Percentiles rank a stretch among this genome's conserved stretches.
These are phyloP conservation scores for Mucor piriformis DNA, from an alignment of 371 early-diverging fungal species.

Conservation along the genomic window DNA sequence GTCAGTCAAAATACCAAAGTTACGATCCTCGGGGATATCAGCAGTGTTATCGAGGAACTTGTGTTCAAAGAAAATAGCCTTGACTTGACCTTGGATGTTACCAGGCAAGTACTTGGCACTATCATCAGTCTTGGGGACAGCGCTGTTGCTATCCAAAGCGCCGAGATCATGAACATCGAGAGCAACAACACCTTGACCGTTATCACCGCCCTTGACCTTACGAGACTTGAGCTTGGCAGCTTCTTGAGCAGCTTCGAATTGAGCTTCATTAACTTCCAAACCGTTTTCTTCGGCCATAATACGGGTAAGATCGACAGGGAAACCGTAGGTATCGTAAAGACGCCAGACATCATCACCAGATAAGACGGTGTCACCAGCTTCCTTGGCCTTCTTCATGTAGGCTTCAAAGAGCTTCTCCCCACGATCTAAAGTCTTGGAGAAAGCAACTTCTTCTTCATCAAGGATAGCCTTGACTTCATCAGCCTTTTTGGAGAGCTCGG, in stretches of 20 bases:
- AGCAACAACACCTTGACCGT: conserved; percentile 65
- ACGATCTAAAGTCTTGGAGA: conserved; percentile 97
- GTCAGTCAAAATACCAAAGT: conserved; percentile 93
- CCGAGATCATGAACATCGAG: conserved; percentile 94
- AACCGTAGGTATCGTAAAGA: conserved; percentile 99
- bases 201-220: conserved; percentile 63
- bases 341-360: conserved; percentile 96
- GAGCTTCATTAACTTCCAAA: conserved; percentile 84
- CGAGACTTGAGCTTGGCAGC: conserved; percentile 84
- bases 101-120: conserved; percentile 82
- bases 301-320: conserved; percentile 99
- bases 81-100: conserved; percentile 70
- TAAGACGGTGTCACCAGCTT: conserved; percentile 61
- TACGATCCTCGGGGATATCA: conserved; percentile 54
- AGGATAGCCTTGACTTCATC: conserved; percentile 91
- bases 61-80: conserved; percentile 72
- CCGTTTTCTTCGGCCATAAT: conserved; percentile 98
- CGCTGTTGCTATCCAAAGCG: conserved; percentile 73
- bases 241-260: conserved; percentile 83
- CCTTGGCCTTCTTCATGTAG: conserved; percentile 74
- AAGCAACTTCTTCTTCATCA: conserved; percentile 95
- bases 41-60: conserved; percentile 54
- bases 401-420: conserved; percentile 95
- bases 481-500: conserved; percentile 77
- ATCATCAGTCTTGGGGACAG: conserved; percentile 90